phyloP scores from a whole-genome alignment of 805 yeast species.

The Hanseniaspora singularis region DNA sequence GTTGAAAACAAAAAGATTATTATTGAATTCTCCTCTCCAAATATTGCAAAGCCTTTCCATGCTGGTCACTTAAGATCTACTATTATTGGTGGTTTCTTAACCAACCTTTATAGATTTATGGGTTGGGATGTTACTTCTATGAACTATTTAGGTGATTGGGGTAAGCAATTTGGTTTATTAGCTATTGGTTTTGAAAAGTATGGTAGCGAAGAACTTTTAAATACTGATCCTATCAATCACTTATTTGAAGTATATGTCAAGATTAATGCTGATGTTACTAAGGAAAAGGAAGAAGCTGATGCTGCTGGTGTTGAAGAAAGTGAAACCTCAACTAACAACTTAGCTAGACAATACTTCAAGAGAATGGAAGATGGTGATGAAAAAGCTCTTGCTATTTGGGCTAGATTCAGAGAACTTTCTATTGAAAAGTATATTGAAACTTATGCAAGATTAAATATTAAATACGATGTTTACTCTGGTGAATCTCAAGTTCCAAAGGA shows the following conservation, averaged over 20 bases:
- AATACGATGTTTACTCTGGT: conserved; percentile 82
- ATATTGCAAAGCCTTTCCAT: conserved; percentile 98
- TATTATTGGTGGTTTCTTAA: conserved; percentile 88
- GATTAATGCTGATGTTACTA: conserved; percentile 63
- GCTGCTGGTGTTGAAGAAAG: conserved; percentile 31
- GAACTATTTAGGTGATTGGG: conserved; percentile 99
- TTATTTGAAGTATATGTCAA: conserved; percentile 87
- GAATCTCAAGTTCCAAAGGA: conserved; percentile 84
- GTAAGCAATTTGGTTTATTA: conserved; percentile 92
- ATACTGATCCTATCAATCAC: conserved; percentile 79
- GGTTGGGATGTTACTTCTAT: conserved; percentile 90
- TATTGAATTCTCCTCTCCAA: conserved; percentile 93
- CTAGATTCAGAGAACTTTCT: conserved; percentile 77
- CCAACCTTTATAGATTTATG: conserved; percentile 76
- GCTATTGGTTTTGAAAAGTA: conserved; percentile 85
- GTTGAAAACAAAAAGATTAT: conserved; percentile 52
- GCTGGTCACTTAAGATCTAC: conserved; percentile 98
- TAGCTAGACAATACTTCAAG: conserved; percentile 79
- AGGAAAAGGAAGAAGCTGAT: conserved; percentile 39
- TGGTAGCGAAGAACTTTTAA: conserved; percentile 65
- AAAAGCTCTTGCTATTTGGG: conserved; percentile 67
- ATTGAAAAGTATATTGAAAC: conserved; percentile 77
- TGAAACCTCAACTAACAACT: conserved; percentile 47
- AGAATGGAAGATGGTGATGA: conserved; percentile 90
- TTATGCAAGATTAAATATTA: conserved; percentile 82